These are phyloP conservation scores for Apiotrichum montevideense DNA, from an alignment of 1,284 basidiomycete species.

Conservation along the genomic window DNA sequence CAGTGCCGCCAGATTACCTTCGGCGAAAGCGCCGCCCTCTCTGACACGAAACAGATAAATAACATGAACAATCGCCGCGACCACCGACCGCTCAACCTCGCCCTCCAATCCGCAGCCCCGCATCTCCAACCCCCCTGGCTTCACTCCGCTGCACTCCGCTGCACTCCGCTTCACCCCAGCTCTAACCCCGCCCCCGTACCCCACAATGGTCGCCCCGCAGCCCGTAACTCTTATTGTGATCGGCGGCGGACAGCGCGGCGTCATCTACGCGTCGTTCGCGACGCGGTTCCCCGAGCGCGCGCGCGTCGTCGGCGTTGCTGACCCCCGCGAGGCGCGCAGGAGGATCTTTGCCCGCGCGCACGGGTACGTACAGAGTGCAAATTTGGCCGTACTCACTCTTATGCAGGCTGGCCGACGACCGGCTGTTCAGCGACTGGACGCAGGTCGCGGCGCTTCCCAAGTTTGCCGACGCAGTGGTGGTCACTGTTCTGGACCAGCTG, in stretches of 20 bases:
- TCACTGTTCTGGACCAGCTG: constrained; percentile 64
- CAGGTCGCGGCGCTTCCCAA: constrained; percentile 61
- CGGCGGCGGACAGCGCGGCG: constrained; percentile 75
- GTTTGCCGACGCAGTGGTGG: constrained; percentile 70
- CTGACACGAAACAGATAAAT: too few relatives aligned
- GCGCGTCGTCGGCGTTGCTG: constrained; percentile 73
- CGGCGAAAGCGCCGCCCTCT: too few relatives aligned
- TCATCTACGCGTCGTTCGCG: constrained; percentile 65
- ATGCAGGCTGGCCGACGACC: constrained; percentile 54
- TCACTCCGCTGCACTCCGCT: too few relatives aligned
- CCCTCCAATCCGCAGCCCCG: too few relatives aligned
- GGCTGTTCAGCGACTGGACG: constrained; percentile 66
- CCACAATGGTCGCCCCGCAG: not conserved
- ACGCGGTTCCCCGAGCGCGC: constrained; percentile 57
- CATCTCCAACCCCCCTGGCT: too few relatives aligned
- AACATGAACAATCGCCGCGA: too few relatives aligned
- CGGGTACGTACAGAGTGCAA: constrained; percentile 22
- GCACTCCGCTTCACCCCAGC: too few relatives aligned
- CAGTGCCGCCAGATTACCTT: too few relatives aligned
- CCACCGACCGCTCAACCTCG: too few relatives aligned
- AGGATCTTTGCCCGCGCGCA: constrained; percentile 55
- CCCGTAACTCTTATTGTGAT: constrained; percentile 55
- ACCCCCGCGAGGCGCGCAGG: constrained; percentile 65
- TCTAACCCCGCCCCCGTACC: too few relatives aligned
- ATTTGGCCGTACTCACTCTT: not conserved